Evolutionary conservation across 1,284 basidiomycete genomes (phyloP), one percentile per base, ranked within the genome.

Genomic region (Ceratobasidium sp.): DNA sequence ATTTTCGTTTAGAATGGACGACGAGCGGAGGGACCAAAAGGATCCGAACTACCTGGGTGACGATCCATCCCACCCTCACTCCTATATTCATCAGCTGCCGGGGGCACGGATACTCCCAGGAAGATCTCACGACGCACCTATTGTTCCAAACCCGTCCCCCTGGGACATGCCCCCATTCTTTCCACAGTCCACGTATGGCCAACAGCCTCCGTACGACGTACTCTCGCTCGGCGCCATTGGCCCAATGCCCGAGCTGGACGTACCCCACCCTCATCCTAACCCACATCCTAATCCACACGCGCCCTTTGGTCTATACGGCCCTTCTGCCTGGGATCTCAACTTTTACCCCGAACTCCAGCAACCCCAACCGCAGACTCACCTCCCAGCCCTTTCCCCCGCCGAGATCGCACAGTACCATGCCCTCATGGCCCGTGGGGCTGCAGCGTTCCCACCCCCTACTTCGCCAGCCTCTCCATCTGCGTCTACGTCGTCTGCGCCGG

Each of bases 321-420:
- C 48, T 30, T 60, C 73, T 18, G 3, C 66, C 50, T 75, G 73
- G 73, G 73, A 75, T 41, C 35, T 65, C 14, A 41, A 27, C 30
- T 59, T 75, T 18, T 64, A 35, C 10, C 46, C 60, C 33, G 73
- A 57, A 6, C 46, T 75, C 14, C 66, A 68, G 18, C 30, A 33
- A 35, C 60, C 59, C 1, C 27, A 44, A n/a, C 10, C 73, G n/a
- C 60, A 50, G 33, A 14, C 55, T 8, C 69, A 71, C 8, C 44
- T 65, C 20, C 73, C 27, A 30, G 60, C 73, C 1, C 62, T 75
- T 8, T 65, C 73, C 18, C 60, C 60, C 1, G 60, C 73, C 33
- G 73, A 75, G n/a, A 75, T 75, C 20, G 73, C 73, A 10, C 73
- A 75, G 27, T 75, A 75, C 50, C 73, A 65, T 54, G 59, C 73